Evolutionary conservation across 2,329 filamentous ascomycete genomes (phyloP).

Genomic region (Cephalotrichum gorgonifer): DNA sequence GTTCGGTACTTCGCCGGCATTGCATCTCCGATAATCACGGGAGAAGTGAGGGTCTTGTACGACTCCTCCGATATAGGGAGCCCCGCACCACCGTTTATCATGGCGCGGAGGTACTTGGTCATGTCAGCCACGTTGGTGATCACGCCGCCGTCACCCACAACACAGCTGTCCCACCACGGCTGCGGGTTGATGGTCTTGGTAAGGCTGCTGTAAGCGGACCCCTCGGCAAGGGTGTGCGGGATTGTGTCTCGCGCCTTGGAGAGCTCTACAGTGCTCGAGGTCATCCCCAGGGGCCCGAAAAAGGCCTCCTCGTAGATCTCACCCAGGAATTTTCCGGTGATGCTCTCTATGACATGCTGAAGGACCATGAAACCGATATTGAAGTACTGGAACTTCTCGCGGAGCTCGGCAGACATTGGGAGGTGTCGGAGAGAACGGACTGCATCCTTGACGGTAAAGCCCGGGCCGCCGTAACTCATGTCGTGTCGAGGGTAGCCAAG

Average conservation of each 20-base stretch:
- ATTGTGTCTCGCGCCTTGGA: constrained; percentile 15
- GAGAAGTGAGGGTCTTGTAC: constrained; percentile 15
- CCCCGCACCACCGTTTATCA: constrained; percentile 16
- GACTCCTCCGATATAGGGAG: constrained; percentile 12
- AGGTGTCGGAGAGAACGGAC: constrained; percentile 34
- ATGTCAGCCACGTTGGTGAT: constrained; percentile 26
- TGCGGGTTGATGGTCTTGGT: constrained; percentile 12
- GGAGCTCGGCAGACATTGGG: constrained; percentile 29
- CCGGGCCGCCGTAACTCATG: constrained; percentile 17
- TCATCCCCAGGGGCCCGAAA: constrained; percentile 36
- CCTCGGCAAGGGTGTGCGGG: constrained; percentile 24
- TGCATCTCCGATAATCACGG: constrained; percentile 13
- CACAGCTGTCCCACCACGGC: constrained; percentile 17
- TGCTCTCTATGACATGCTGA: constrained; percentile 32
- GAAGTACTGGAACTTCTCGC: constrained; percentile 35
- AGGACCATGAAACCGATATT: constrained; percentile 38
- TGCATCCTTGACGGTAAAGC: constrained; percentile 20
- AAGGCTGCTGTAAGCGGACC: constrained; percentile 27
- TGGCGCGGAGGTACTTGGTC: constrained; percentile 17
- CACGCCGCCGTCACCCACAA: constrained; percentile 27
- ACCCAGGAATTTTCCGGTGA: constrained; percentile 25
- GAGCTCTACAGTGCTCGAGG: constrained; percentile 24
- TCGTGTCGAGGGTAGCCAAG: constrained; percentile 38
- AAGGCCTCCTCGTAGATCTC: constrained; percentile 28
- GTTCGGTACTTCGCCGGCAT: constrained; percentile 9